Evolutionary conservation across 768 basidiomycete genomes (phyloP).

Genomic region (Lentinus brumalis): DNA sequence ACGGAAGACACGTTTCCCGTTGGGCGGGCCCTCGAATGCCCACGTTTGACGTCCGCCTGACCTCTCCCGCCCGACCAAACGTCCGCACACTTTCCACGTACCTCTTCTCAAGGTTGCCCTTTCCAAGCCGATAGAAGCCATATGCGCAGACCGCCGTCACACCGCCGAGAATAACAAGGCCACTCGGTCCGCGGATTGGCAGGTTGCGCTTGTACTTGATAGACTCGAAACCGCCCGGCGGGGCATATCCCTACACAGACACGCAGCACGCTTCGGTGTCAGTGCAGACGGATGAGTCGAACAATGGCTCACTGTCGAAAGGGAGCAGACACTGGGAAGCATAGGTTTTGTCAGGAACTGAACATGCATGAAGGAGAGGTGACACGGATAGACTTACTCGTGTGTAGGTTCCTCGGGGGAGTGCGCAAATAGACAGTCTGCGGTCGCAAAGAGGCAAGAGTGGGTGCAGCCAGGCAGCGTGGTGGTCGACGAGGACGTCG

Average conservation of each 20-base stretch:
- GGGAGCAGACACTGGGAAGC: slow-evolving; percentile 53
- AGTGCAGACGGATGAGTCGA: slow-evolving; percentile 14
- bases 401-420: slow-evolving; percentile 6
- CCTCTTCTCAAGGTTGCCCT: slow-evolving; percentile 92
- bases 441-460: slow-evolving; percentile 3
- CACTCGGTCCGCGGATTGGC: slow-evolving; percentile 85
- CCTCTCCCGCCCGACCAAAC: slow-evolving; percentile 27
- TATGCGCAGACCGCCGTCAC: slow-evolving; percentile 84
- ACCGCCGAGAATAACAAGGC: slow-evolving; percentile 81
- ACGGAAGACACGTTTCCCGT: slow-evolving; percentile 64
- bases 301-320: slow-evolving; percentile 60
- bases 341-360: slow-evolving; percentile 14
- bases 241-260: slow-evolving; percentile 86
- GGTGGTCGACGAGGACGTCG: slow-evolving; percentile 9
- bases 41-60: slow-evolving; percentile 76
- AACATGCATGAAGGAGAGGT: slow-evolving; percentile 2
- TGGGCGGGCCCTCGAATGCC: slow-evolving; percentile 55
- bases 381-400: slow-evolving; percentile 16
- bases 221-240: slow-evolving; percentile 87
- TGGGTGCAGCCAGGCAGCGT: slow-evolving; percentile 8
- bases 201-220: slow-evolving; percentile 96
- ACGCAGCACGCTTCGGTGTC: slow-evolving; percentile 9
- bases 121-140: slow-evolving; percentile 90
- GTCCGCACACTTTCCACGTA: slow-evolving; percentile 44
- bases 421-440: neutral